Evolutionary conservation across 768 basidiomycete genomes (phyloP).

Genomic region (Coprinopsis strossmayeri): DNA sequence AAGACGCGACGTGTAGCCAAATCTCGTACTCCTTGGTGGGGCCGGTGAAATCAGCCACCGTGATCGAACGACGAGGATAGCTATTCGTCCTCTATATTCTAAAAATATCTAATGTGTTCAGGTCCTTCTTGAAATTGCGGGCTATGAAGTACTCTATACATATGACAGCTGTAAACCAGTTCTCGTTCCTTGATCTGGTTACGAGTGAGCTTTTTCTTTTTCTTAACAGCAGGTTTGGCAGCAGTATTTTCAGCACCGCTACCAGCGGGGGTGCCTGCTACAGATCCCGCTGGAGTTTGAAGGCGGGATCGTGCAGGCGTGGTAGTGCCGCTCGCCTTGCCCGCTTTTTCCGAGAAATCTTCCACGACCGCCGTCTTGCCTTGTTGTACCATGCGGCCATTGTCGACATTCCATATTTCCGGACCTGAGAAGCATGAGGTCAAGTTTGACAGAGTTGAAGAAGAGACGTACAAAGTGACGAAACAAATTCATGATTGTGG

Average conservation of each 20-base stretch:
- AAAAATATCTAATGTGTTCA: too few relatives aligned
- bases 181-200: conserved; percentile 88
- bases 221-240: conserved; percentile 41
- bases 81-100: too few relatives aligned
- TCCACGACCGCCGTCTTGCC: conserved; percentile 85
- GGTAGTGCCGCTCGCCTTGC: conserved; percentile 63
- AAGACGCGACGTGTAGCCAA: too few relatives aligned
- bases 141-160: too few relatives aligned
- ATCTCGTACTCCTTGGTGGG: too few relatives aligned
- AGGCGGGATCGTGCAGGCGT: conserved; percentile 68
- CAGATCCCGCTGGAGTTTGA: conserved; percentile 65
- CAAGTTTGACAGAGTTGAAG: conserved; percentile 6
- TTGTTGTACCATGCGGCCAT: conserved; percentile 76
- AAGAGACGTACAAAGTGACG: conserved; percentile 59
- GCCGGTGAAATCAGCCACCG: too few relatives aligned
- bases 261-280: conserved; percentile 65
- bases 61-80: too few relatives aligned
- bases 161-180: conserved; percentile 74
- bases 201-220: conserved; percentile 89
- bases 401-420: conserved; percentile 94
- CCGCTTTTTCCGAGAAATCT: conserved; percentile 70
- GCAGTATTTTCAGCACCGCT: conserved; percentile 65
- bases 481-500: conserved; percentile 87
- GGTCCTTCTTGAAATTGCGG: too few relatives aligned
- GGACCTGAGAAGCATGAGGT: conserved; percentile 42